Conservation (phyloP, 768 basidiomycete species). For the Dacryopinax primogenitus region DNA sequence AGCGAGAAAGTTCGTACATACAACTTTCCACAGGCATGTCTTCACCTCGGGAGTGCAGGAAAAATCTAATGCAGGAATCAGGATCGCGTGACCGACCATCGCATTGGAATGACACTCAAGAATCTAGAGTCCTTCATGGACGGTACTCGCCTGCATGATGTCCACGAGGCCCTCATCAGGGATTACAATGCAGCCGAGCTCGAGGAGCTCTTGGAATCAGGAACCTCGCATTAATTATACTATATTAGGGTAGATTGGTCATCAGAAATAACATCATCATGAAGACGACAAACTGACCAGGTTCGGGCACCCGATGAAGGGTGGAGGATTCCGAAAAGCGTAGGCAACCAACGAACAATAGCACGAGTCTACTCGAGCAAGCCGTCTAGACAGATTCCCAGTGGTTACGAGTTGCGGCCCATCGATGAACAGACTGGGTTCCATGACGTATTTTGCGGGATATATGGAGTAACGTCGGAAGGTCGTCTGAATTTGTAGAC, state of each 20-base stretch:
- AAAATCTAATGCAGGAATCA: constrained; percentile 23
- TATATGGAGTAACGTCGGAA: too few relatives aligned
- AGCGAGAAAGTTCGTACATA: constrained; percentile 95
- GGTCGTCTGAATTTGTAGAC: too few relatives aligned
- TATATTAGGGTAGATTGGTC: neutral
- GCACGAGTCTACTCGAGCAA: too few relatives aligned
- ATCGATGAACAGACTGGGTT: too few relatives aligned
- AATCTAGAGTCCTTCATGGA: constrained; percentile 33
- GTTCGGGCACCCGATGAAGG: too few relatives aligned
- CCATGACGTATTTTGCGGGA: too few relatives aligned
- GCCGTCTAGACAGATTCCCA: too few relatives aligned
- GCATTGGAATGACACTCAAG: constrained; percentile 58
- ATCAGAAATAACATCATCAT: neutral
- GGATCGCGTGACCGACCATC: constrained; percentile 89
- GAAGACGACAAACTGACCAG: too few relatives aligned
- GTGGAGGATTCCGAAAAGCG: too few relatives aligned
- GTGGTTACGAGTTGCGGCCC: too few relatives aligned
- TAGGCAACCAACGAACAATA: too few relatives aligned
- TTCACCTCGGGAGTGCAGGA: neutral
- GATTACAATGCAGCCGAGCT: constrained; percentile 25
- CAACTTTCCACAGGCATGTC: constrained; percentile 69
- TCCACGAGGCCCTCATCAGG: constrained; percentile 25
- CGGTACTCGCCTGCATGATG: constrained; percentile 28
- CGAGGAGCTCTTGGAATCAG: constrained; percentile 24
- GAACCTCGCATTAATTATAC: neutral